These are phyloP conservation scores for Heritiera fomes DNA, from an alignment of 345 rosid genomes.

Conservation along the genomic window DNA sequence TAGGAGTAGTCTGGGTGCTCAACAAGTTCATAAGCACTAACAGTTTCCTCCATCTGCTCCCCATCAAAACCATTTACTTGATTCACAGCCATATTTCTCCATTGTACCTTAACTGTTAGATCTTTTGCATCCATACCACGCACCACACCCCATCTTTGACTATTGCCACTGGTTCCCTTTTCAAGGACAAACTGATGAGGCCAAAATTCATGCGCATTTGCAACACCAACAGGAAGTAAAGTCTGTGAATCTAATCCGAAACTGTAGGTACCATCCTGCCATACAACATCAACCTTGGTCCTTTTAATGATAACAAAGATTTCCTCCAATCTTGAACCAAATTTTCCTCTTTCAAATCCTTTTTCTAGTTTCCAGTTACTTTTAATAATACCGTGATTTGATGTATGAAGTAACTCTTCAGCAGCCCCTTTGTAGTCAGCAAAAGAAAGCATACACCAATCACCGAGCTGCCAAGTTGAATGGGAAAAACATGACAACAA, in stretches of 20 bases:
- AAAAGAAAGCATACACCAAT: conserved; percentile 76
- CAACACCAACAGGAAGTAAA: conserved; percentile 58
- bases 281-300: conserved; percentile 64
- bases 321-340: conserved; percentile 34
- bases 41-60: conserved; percentile 56
- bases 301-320: conserved; percentile 64
- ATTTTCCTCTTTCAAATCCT: conserved; percentile 38
- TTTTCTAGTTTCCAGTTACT: conserved; percentile 33
- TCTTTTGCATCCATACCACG: conserved; percentile 69
- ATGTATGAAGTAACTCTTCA: conserved; percentile 30
- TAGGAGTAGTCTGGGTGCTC: conserved; percentile 83
- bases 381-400: conserved; percentile 24
- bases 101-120: conserved; percentile 66
- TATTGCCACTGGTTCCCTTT: conserved; percentile 44
- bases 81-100: conserved; percentile 45
- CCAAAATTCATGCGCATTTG: conserved; percentile 85
- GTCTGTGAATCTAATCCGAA: conserved; percentile 56
- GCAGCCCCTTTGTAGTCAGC: conserved; percentile 32
- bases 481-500: conserved; percentile 65
- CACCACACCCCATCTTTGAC: conserved; percentile 72
- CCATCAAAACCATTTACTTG: conserved; percentile 33
- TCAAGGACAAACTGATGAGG: conserved; percentile 83
- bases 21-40: conserved; percentile 80
- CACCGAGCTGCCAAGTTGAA: conserved; percentile 90
- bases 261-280: conserved; percentile 82